phyloP scores from a whole-genome alignment of 1,284 basidiomycete genomes.

The Melanopsichium pennsylvanicum region DNA sequence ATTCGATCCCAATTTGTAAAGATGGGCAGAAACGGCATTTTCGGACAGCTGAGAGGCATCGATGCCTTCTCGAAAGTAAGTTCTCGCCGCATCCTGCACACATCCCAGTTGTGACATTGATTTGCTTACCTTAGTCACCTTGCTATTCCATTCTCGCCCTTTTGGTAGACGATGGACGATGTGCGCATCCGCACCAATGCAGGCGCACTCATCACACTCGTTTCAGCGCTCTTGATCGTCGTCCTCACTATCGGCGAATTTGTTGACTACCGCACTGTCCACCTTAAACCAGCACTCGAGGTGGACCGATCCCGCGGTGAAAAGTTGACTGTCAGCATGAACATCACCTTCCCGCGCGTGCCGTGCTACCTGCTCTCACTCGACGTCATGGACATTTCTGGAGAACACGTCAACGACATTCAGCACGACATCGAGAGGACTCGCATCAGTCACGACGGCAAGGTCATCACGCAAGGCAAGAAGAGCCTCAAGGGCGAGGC shows the following conservation, averaged over 20 bases:
- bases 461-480: constrained; percentile 46
- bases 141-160: no score
- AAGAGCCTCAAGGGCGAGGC: constrained; percentile 59
- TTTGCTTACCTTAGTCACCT: no score
- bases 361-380: constrained; percentile 81
- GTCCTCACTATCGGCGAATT: constrained; percentile 92
- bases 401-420: constrained; percentile 80
- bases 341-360: constrained; percentile 93
- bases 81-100: not conserved
- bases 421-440: constrained; percentile 85
- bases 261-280: constrained; percentile 88
- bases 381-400: constrained; percentile 97
- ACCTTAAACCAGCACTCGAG: constrained; percentile 68
- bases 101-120: no score
- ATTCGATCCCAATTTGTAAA: not conserved
- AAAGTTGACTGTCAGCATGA: constrained; percentile 88
- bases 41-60: constrained; percentile 69
- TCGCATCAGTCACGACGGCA: constrained; percentile 75
- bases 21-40: constrained; percentile 54
- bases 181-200: constrained; percentile 64
- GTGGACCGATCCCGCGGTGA: constrained; percentile 89
- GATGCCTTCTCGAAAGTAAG: constrained; percentile 97
- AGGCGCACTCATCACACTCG: constrained; percentile 75
- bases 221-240: constrained; percentile 89
- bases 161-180: constrained; percentile 65